These are phyloP conservation scores for Hevea brasiliensis DNA, from an alignment of 345 rosid genomes.

Conservation along the genomic window DNA sequence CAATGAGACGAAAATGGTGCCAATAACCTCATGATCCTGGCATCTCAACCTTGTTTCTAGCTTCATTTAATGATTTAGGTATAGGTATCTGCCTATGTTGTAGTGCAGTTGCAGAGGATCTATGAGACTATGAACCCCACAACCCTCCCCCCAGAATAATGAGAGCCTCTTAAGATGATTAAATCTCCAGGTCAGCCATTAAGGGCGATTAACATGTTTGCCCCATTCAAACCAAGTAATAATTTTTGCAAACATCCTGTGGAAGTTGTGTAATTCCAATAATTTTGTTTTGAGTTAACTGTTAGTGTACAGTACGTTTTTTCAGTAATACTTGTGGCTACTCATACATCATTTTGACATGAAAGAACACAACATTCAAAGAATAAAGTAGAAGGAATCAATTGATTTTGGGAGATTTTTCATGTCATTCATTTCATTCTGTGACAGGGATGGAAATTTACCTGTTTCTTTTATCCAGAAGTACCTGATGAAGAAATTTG, in stretches of 20 bases:
- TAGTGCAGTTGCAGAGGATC: background rate
- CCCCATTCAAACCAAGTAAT: background rate
- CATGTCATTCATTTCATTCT: constrained; percentile 13
- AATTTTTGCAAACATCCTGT: background rate
- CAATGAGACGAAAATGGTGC: background rate
- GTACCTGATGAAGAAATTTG: constrained; percentile 34
- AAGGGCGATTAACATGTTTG: background rate
- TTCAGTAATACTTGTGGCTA: background rate
- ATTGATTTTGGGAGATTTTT: constrained; percentile 10
- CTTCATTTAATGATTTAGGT: background rate
- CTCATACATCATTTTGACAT: background rate
- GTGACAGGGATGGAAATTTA: constrained; percentile 28
- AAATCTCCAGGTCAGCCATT: background rate
- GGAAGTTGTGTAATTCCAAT: background rate
- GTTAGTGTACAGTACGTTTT: background rate
- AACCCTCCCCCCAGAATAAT: background rate
- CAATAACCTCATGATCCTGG: background rate
- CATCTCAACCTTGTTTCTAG: background rate
- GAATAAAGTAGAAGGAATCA: background rate
- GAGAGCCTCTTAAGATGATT: background rate
- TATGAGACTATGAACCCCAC: background rate
- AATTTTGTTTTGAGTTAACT: background rate
- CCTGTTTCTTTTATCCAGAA: constrained; percentile 35
- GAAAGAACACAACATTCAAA: background rate
- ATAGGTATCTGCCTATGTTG: background rate